These are phyloP conservation scores for Vitis riparia DNA, from an alignment of 164 flowering plant genomes.

Conservation along the genomic window DNA sequence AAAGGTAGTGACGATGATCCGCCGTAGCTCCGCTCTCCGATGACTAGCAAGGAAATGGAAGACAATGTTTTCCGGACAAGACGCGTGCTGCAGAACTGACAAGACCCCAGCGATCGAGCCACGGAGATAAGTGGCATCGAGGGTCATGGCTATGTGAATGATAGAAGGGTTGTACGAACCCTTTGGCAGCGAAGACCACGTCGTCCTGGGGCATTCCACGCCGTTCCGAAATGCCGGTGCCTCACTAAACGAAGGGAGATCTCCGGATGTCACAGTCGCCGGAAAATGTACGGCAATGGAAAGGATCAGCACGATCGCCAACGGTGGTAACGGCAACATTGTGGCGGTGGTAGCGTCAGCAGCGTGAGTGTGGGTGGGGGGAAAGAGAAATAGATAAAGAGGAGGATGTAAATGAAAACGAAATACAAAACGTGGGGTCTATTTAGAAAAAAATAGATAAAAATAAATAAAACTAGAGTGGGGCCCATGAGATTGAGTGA, in stretches of 20 bases:
- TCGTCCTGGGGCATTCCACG: conserved; percentile 35
- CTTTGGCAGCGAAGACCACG: conserved; percentile 9
- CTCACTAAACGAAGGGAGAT: conserved; percentile 49
- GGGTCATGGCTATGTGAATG: conserved; percentile 78
- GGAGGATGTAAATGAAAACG: not conserved
- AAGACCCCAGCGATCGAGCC: conserved; percentile 77
- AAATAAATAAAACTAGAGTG: not conserved
- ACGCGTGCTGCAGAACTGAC: conserved; percentile 76
- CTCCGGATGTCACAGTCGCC: conserved; percentile 4
- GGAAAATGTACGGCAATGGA: conserved; percentile 4
- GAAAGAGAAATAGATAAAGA: no score
- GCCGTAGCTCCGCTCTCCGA: conserved; percentile 37
- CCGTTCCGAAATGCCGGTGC: conserved; percentile 81
- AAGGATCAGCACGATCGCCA: conserved; percentile 1
- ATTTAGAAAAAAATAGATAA: no score
- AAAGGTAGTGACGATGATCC: conserved; percentile 50
- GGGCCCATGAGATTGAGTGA: not conserved
- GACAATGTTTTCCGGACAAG: conserved; percentile 70
- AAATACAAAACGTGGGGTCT: no score
- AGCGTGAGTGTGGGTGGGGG: not conserved
- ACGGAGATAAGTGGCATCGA: conserved; percentile 75
- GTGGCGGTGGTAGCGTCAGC: conserved; percentile 8
- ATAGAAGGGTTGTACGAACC: conserved; percentile 21
- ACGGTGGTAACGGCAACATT: not conserved
- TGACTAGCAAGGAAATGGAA: conserved; percentile 62